Conservation (phyloP, 169 alveolate species). For the Plasmodium vivax region DNA sequence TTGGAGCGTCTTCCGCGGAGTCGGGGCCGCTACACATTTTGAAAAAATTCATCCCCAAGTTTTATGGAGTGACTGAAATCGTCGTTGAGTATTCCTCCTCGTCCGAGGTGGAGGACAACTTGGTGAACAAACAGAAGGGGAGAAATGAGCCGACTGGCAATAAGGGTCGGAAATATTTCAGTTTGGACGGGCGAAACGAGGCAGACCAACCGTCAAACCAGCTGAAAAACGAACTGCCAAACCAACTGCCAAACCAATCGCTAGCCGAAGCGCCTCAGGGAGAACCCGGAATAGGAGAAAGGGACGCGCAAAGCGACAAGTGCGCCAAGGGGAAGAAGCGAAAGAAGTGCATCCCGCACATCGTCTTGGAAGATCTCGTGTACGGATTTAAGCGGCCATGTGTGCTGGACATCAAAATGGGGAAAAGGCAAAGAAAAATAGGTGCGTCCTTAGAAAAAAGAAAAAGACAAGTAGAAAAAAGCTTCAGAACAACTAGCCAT, state of each 20-base stretch:
- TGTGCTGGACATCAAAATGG: slow-evolving; percentile 83
- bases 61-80: slow-evolving; percentile 79
- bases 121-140: background rate
- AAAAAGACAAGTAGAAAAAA: slow-evolving; percentile 79
- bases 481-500: slow-evolving; percentile 80
- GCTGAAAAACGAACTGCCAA: background rate
- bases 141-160: background rate
- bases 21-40: slow-evolving; percentile 80
- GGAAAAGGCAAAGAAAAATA: slow-evolving; percentile 78
- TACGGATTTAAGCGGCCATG: slow-evolving; percentile 80
- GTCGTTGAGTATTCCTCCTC: slow-evolving; percentile 29
- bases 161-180: background rate
- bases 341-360: slow-evolving; percentile 73
- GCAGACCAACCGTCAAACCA: background rate
- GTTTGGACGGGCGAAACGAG: background rate
- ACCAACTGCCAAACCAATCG: too few relatives aligned
- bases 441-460: slow-evolving; percentile 80
- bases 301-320: background rate
- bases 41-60: slow-evolving; percentile 80
- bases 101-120: background rate
- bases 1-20: slow-evolving; percentile 78
- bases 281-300: background rate
- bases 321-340: slow-evolving; percentile 3
- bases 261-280: background rate
- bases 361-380: slow-evolving; percentile 80